Evolutionary conservation across 805 yeast genomes (phyloP), one percentile per base, ranked within the genome.

Genomic region (Priceomyces castillae): DNA sequence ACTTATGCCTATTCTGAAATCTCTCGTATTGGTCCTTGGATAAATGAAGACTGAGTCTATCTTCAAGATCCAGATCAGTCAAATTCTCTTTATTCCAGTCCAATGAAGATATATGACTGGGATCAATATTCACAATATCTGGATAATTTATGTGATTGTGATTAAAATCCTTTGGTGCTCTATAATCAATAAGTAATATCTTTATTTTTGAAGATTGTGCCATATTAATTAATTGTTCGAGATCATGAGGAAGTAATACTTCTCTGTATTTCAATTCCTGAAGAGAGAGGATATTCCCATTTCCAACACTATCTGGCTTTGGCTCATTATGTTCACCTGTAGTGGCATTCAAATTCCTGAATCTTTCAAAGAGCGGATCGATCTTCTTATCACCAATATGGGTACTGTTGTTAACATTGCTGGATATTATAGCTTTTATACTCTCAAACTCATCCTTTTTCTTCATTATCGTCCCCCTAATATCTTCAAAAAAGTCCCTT

Each of bases 101-200:
- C 6, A 68, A 39, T 22, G 51, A 39, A 17, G 40, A 41, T 1
- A 63, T 37, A 18, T 48, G 42, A 2, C 50, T 40, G 16, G 97
- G 97, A 41, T 88, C 96, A 15, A 90, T 74, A 57, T 90, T 86
- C 9, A 87, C 73, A 7, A 85, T 61, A 42, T 84, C 78, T 2
- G 67, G 63, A 19, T 79, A 65, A 10, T 75, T 67, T 17, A 90
- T 80, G 60, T 89, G 97, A 38, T 78, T 76, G 34, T 68, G 65
- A 37, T 79, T 76, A 56, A 76, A 90, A 30, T 79, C 82, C 15
- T 67, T 69, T 31, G 82, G 69, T 14, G 82, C 67, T 51, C 97
- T 69, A 34, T 81, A 74, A 59, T 92, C 98, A 5, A 92, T 74
- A 9, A 90, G 47, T n/a, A 90, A 67, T 0, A 84, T 55, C 20